Base-by-base conservation (phyloP, 352 stramenopile species). In the Phytophthora sp. region DNA sequence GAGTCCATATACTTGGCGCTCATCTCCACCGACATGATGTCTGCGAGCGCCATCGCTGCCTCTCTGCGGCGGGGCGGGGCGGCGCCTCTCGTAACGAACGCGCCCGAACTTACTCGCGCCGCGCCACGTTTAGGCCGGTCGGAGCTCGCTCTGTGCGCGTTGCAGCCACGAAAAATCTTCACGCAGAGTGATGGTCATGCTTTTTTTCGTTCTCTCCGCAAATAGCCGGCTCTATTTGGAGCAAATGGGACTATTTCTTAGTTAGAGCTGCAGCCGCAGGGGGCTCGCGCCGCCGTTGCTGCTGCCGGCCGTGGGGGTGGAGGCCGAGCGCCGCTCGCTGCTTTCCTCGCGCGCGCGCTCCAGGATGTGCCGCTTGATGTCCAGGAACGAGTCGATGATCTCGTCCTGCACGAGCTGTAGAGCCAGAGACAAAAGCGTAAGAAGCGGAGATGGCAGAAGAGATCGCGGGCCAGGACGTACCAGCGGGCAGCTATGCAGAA, bases 371-470 rank as follows among this genome's bases (percentile, higher is more conserved):
- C 87, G 82, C 69, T 91, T 93, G 61, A 95, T 89, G 52, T 95
- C 87, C n/a, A 95, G 54, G 63, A 95, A 95, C 31, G 87, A 88
- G 62, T 95, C 87, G 42, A 95, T 79, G 62, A 94, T 94, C 63
- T 95, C 87, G 66, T 95, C 87, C 51, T 91, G 81, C 28, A 89
- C 80, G 17, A 95, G 72, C 85, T 94, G 56, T 1, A 9, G 23
- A 32, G n/a, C n/a, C 17, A 49, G 26, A 15, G 24, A 41, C 20
- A 34, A 51, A 35, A 6, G 24, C n/a, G 21, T 39, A 21, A 13
- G 15, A 24, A 39, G 6, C 13, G 23, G 23, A 41, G 39, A 38
- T 8, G 48, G 13, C 17, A 50, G 21, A 28, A 1, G 4, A 20
- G 18, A 41, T 24, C 37, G 21, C 8, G 2, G 44, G 42, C 41